Evolutionary conservation across 441 rosid species (phyloP).

Genomic region (Bruguiera hainesii): DNA sequence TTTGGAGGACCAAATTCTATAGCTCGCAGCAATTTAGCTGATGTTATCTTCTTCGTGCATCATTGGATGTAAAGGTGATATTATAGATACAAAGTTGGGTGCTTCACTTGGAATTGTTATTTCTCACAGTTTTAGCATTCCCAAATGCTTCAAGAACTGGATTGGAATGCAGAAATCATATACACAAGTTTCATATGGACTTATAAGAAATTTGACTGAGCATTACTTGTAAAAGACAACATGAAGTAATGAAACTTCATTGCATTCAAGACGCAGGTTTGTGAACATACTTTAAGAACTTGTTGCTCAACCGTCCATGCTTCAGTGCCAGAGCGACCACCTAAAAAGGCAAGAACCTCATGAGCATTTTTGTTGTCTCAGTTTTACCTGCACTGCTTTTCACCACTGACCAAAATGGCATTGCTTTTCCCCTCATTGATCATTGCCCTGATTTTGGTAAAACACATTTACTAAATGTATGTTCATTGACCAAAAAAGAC

Average conservation of each 20-base stretch:
- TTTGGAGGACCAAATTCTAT: background rate
- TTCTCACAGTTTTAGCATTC: constrained; percentile 88
- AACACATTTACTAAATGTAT: constrained; percentile 5
- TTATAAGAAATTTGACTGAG: constrained; percentile 11
- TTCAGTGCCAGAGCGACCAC: constrained; percentile 89
- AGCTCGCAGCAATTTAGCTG: background rate
- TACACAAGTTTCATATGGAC: constrained; percentile 16
- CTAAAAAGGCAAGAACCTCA: constrained; percentile 90
- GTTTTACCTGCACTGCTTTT: constrained; percentile 99
- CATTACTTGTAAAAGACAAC: constrained; percentile 9
- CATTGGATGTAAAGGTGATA: background rate
- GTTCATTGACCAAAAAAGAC: constrained; percentile 6
- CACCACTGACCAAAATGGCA: constrained; percentile 97
- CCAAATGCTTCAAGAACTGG: constrained; percentile 96
- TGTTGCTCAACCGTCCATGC: constrained; percentile 91
- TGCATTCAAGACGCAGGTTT: constrained; percentile 9
- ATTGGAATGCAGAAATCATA: constrained; percentile 57
- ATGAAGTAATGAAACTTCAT: constrained; percentile 11
- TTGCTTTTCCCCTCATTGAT: constrained; percentile 85
- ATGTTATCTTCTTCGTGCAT: background rate
- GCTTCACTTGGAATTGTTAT: constrained; percentile 79
- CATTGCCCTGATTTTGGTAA: constrained; percentile 64
- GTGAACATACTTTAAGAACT: constrained; percentile 78
- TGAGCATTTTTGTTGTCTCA: constrained; percentile 94
- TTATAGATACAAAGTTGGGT: background rate